Base-by-base conservation (phyloP, 306 rosid genomes). In the Trifolium repens region DNA sequence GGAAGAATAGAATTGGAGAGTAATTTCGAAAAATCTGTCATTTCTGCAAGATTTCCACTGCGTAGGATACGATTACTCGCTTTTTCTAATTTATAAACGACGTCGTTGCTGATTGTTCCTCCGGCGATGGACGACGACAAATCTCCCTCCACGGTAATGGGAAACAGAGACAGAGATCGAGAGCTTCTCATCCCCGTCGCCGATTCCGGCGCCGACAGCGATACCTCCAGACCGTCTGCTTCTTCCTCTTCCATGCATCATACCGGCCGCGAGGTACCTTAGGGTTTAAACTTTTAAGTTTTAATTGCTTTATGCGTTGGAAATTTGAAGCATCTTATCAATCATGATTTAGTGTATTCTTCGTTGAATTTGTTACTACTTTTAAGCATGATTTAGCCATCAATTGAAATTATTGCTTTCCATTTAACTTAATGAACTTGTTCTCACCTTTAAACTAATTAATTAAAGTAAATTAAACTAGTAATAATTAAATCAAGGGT, bases 101-200 rank as follows among this genome's bases (percentile, higher is more conserved):
- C 81, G 89, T 72, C 82, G 83, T 52, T 67, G 13, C 42, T 32
- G 40, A 16, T 54, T 53, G 30, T 68, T 52, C 67, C 64, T 61
- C 68, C 50, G 53, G 63, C 71, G 79, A 89, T 91, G 98, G 97
- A 81, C 79, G 97, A 91, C 63, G 93, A 82, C 13, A 86, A 91
- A 74, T 74, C 91, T 42, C 71, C 93, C 40, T 80, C 89, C 64
- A 79, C 84, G 10, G 78, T 53, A 57, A 87, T 88, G 88, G 84
- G 86, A 19, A 82, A 68, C 82, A 91, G 97, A 85, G 98, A 91
- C 46, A 81, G 92, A 84, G 98, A 93, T 87, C 96, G 90, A 4
- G 97, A 93, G 88, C 97, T 91, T 85, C 97, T 93, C 42, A 89
- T 93, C 75, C 96, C 98, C 39, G 94, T 91, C 54, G 94, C 90